Evolutionary conservation across 1,139 yeast genomes (phyloP).

Genomic region (Saccharomyces hybrid): DNA sequence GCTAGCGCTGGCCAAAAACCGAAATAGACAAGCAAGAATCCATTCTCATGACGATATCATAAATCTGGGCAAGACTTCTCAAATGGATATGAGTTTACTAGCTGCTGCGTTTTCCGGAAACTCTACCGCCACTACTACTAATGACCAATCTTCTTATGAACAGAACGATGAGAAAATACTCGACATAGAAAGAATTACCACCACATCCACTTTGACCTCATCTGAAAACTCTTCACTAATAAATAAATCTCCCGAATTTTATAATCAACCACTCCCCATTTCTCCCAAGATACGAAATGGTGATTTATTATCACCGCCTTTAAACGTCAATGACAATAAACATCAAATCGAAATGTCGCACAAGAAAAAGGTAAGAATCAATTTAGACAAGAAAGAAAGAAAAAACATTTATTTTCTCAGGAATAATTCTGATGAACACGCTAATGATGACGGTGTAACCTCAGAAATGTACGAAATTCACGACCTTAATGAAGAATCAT

Average conservation of each 20-base stretch:
- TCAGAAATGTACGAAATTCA: neutral
- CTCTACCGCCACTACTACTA: neutral
- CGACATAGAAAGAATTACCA: neutral
- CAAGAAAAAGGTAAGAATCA: neutral
- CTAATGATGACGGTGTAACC: neutral
- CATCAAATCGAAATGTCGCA: neutral
- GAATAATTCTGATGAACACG: neutral
- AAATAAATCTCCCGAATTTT: neutral
- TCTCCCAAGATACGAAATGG: neutral
- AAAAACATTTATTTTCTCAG: neutral
- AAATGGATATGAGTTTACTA: neutral
- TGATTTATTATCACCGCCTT: neutral
- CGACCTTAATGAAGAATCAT: neutral
- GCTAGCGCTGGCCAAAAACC: conserved; percentile 11
- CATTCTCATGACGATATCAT: conserved; percentile 27
- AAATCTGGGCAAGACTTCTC: conserved; percentile 10
- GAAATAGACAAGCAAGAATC: conserved; percentile 27
- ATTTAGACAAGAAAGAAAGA: neutral
- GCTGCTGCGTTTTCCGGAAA: neutral
- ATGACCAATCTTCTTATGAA: neutral
- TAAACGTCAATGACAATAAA: neutral
- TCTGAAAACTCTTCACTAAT: neutral
- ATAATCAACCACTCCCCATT: neutral
- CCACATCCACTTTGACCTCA: neutral
- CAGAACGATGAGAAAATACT: neutral